phyloP scores from a whole-genome alignment of 306 rosid species.

The Acacia acuminata region DNA sequence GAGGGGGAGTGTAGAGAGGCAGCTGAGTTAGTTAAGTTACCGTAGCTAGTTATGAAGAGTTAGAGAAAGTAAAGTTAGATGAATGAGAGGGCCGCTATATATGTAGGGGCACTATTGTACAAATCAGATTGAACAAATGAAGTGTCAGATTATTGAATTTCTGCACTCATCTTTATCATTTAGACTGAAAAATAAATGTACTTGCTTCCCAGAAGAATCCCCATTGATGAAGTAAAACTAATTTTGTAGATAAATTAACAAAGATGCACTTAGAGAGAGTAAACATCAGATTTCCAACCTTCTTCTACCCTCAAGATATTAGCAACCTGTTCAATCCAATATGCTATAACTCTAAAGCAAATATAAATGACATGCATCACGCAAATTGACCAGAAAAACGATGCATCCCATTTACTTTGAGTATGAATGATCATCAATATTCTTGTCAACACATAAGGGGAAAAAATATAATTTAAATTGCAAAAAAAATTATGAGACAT shows the following conservation, averaged over 20 bases:
- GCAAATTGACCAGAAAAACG: constrained; percentile 20
- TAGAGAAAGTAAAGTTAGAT: not conserved
- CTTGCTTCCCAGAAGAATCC: not conserved
- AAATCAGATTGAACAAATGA: not conserved
- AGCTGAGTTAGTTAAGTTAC: not conserved
- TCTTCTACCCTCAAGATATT: not conserved
- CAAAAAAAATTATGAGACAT: not conserved
- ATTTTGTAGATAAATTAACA: not conserved
- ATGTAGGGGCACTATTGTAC: not conserved
- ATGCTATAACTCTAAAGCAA: not conserved
- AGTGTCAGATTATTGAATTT: not conserved
- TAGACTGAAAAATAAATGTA: not conserved
- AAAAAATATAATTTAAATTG: not conserved
- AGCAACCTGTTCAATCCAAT: not conserved
- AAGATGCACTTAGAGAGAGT: not conserved
- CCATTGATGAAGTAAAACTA: not conserved
- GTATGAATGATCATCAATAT: constrained; percentile 6
- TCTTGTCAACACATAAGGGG: not conserved
- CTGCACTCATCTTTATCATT: not conserved
- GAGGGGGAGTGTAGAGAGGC: not conserved
- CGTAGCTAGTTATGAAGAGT: not conserved
- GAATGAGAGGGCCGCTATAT: not conserved
- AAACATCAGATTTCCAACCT: not conserved
- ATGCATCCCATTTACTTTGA: not conserved
- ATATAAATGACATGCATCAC: not conserved